These are phyloP conservation scores for Geotrichum europaeum DNA, from an alignment of 1,139 yeast genomes.

Conservation along the genomic window DNA sequence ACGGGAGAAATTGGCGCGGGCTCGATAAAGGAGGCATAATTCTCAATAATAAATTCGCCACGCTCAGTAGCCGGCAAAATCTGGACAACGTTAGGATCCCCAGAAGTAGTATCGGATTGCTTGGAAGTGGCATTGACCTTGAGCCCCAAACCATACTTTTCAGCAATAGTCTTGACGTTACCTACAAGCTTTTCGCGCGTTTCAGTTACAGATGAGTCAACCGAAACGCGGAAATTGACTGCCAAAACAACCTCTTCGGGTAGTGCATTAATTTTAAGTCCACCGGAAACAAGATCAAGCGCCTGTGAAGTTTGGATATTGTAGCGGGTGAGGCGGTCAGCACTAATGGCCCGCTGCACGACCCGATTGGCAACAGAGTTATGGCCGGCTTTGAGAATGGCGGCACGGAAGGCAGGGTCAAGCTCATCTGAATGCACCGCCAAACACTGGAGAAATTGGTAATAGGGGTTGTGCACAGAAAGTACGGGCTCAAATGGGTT, in stretches of 20 bases:
- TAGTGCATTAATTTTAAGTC: slow-evolving; percentile 59
- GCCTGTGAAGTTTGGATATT: slow-evolving; percentile 58
- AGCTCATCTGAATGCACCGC: slow-evolving; percentile 39
- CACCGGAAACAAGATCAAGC: slow-evolving; percentile 54
- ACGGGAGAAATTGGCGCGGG: slow-evolving; percentile 56
- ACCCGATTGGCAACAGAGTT: slow-evolving; percentile 14
- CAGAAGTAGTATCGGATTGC: not conserved
- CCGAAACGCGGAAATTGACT: slow-evolving; percentile 51
- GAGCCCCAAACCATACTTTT: slow-evolving; percentile 42
- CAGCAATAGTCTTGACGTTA: slow-evolving; percentile 40
- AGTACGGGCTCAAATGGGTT: slow-evolving; percentile 45
- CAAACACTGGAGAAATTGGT: slow-evolving; percentile 42
- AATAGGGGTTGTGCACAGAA: slow-evolving; percentile 45
- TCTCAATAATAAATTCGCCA: slow-evolving; percentile 32
- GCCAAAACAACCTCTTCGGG: slow-evolving; percentile 54
- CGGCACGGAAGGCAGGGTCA: slow-evolving; percentile 18
- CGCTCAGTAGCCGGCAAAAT: slow-evolving; percentile 7
- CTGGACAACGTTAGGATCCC: slow-evolving; percentile 11
- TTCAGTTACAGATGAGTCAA: slow-evolving; percentile 41
- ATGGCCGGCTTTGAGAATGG: slow-evolving; percentile 16
- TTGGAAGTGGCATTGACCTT: slow-evolving; percentile 28
- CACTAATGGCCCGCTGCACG: slow-evolving; percentile 14
- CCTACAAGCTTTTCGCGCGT: slow-evolving; percentile 38
- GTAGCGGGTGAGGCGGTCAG: slow-evolving; percentile 31
- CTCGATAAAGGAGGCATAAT: slow-evolving; percentile 35